Percentiles rank a stretch among this genome's conserved stretches.
phyloP scores from a whole-genome alignment of 2,329 filamentous ascomycete species.

The Stagonosporopsis chrysanthemi region DNA sequence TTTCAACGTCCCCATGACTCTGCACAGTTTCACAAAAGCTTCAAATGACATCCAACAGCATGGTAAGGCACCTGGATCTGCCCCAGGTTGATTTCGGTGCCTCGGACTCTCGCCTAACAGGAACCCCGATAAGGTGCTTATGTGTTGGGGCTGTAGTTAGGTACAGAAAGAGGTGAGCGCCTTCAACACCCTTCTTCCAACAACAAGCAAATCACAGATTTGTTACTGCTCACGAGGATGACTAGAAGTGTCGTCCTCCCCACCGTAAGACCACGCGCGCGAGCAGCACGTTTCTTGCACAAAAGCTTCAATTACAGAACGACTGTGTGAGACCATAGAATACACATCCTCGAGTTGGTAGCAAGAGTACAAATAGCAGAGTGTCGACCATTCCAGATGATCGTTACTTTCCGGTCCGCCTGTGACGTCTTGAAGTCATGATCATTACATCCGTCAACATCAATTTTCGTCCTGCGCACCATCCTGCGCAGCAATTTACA shows the following conservation, averaged over 20 bases:
- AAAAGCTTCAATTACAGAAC: background rate
- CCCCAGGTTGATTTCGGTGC: conserved; percentile 15
- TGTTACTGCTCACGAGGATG: background rate
- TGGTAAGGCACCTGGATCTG: conserved; percentile 8
- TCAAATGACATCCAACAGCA: conserved; percentile 21
- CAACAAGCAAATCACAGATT: background rate
- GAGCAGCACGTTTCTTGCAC: background rate
- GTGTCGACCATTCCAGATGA: conserved; percentile 35
- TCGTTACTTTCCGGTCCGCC: background rate
- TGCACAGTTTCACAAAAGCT: conserved; percentile 31
- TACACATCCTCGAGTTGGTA: no score
- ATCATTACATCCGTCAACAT: background rate
- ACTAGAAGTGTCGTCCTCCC: background rate
- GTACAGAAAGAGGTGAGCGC: background rate
- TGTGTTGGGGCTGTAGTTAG: no score
- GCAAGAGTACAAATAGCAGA: background rate
- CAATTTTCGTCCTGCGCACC: background rate
- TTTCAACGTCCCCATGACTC: conserved; percentile 31
- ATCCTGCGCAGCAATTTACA: no score
- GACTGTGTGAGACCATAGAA: background rate
- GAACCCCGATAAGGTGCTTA: no score
- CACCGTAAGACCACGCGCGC: background rate
- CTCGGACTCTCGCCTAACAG: background rate
- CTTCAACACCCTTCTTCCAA: background rate
- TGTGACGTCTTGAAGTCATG: background rate